Evolutionary conservation across 192 early-diverging fungal genomes (phyloP).

Genomic region (Linnemannia elongata): DNA sequence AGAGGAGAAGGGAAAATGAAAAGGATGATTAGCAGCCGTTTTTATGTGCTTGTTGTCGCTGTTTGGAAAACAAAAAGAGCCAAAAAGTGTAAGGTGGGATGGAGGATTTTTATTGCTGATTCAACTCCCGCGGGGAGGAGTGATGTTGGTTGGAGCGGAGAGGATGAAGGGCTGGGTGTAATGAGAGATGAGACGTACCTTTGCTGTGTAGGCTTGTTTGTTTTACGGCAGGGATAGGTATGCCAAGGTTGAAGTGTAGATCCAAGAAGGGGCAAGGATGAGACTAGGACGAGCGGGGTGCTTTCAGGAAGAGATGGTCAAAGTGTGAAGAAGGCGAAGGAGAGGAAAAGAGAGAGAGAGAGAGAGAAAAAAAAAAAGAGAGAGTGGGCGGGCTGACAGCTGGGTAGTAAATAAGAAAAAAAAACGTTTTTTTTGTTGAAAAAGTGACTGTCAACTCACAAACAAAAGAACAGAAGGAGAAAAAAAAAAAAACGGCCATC

Average conservation of each 20-base stretch:
- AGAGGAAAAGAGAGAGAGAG: slow-evolving; percentile 12
- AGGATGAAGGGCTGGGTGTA: not conserved
- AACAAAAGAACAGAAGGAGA: slow-evolving; percentile 3
- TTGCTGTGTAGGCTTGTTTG: not conserved
- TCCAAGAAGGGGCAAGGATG: slow-evolving; percentile 9
- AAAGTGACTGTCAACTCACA: slow-evolving; percentile 18
- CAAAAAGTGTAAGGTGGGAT: not conserved
- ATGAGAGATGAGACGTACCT: not conserved
- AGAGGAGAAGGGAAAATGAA: not conserved
- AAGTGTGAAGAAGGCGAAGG: slow-evolving; percentile 11
- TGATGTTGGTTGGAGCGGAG: not conserved
- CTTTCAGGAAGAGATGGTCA: not conserved
- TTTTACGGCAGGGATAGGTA: not conserved
- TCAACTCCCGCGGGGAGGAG: slow-evolving; percentile 34
- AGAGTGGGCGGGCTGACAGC: not conserved
- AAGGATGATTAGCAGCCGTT: not conserved
- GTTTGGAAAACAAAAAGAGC: slow-evolving; percentile 1
- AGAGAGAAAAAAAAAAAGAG: not conserved
- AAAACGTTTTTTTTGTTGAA: not conserved
- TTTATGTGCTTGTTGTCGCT: not conserved
- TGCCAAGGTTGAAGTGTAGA: not conserved
- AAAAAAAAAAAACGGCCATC: slow-evolving; percentile 3
- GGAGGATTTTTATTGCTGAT: slow-evolving; percentile 7
- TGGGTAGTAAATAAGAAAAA: not conserved
- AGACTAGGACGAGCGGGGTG: slow-evolving; percentile 13